Conservation (phyloP, 768 basidiomycete species). For the Cantharellus cinnabarinus region DNA sequence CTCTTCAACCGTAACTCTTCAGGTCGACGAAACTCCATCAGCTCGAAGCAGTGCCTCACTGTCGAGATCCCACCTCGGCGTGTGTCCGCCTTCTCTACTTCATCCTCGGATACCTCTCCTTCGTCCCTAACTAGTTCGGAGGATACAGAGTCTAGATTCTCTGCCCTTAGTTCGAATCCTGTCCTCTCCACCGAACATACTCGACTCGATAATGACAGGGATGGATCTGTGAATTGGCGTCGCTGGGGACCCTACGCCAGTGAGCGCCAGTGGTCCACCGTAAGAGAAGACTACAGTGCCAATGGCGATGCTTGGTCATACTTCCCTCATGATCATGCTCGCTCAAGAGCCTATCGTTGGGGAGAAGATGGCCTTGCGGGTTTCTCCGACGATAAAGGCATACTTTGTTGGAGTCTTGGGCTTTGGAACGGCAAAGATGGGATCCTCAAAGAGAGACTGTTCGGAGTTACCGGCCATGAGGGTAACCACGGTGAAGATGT, state of each 20-base stretch:
- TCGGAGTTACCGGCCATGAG: constrained; percentile 89
- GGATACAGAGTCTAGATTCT: neutral
- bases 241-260: constrained; percentile 94
- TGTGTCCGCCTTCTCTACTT: neutral
- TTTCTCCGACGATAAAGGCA: constrained; percentile 89
- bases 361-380: constrained; percentile 96
- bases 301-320: constrained; percentile 92
- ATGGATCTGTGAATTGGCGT: constrained; percentile 81
- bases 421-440: constrained; percentile 89
- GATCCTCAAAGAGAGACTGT: constrained; percentile 88
- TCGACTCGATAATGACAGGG: constrained; percentile 61
- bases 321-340: constrained; percentile 80
- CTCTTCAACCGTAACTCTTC: no score
- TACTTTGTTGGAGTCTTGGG: constrained; percentile 71
- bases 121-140: neutral
- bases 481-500: constrained; percentile 98
- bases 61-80: no score
- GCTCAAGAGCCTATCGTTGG: constrained; percentile 91
- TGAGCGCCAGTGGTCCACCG: constrained; percentile 98
- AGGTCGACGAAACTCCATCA: no score
- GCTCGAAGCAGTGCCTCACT: no score
- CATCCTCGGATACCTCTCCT: neutral
- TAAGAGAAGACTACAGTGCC: constrained; percentile 90
- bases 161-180: neutral
- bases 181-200: constrained; percentile 47